Conservation (phyloP, 768 basidiomycete species). For the Boletus subparvulus region DNA sequence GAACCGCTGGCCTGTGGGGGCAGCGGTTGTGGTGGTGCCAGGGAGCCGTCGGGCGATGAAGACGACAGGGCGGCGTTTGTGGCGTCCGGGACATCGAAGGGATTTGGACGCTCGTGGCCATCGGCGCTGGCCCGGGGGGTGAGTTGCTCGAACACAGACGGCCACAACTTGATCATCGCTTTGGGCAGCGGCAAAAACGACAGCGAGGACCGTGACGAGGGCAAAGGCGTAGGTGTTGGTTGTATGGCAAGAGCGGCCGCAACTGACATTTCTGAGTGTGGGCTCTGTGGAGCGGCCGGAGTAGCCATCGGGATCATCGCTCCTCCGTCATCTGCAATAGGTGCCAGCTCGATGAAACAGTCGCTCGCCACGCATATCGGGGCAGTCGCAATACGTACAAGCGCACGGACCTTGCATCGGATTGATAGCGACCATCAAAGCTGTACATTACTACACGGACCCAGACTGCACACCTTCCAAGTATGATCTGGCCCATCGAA, state of each 20-base stretch:
- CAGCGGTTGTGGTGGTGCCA: constrained; percentile 10
- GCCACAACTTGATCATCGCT: constrained; percentile 72
- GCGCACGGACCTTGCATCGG: constrained; percentile 10
- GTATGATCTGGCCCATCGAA: constrained; percentile 40
- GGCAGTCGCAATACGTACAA: constrained; percentile 2
- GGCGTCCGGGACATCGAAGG: constrained; percentile 53
- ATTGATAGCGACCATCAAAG: not conserved
- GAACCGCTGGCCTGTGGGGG: constrained; percentile 2
- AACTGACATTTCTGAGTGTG: constrained; percentile 10
- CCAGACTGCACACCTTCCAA: constrained; percentile 26
- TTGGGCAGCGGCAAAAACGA: constrained; percentile 29
- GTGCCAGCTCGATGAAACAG: constrained; percentile 1
- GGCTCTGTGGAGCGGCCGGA: constrained; percentile 5
- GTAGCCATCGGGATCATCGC: constrained; percentile 6
- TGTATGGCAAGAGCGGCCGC: constrained; percentile 3
- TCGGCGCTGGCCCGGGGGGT: constrained; percentile 55
- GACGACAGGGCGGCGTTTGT: constrained; percentile 25
- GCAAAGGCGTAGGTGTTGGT: constrained; percentile 13
- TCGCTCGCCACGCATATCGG: not conserved
- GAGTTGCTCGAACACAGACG: constrained; percentile 50
- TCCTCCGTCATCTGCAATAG: constrained; percentile 9
- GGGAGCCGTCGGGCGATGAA: constrained; percentile 11
- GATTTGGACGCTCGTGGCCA: constrained; percentile 51
- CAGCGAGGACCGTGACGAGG: constrained; percentile 18
- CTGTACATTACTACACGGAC: not conserved